Evolutionary conservation across 1,284 basidiomycete genomes (phyloP).

Genomic region (Ganoderma lucidum): DNA sequence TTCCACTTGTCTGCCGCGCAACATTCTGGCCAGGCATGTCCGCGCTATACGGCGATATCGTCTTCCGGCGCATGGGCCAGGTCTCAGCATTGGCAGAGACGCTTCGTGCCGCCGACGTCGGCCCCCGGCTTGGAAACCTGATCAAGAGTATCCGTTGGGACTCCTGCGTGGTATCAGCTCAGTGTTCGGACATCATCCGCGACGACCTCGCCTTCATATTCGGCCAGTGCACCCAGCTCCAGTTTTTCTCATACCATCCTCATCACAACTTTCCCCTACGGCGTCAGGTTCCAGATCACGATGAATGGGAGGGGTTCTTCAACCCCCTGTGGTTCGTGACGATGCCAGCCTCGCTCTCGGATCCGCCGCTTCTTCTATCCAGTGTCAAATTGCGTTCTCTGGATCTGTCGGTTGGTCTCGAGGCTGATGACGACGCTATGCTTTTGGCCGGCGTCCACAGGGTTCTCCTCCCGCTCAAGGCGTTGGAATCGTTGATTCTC

Average conservation of each 20-base stretch:
- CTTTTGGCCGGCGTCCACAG: neutral
- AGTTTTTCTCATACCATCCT: conserved; percentile 7
- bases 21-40: conserved; percentile 8
- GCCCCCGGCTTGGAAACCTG: neutral
- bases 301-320: neutral
- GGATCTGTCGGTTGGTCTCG: neutral
- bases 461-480: neutral
- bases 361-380: neutral
- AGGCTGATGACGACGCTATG: neutral
- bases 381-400: neutral
- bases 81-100: conserved; percentile 12
- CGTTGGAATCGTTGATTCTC: neutral
- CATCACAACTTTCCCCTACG: neutral
- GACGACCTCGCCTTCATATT: conserved; percentile 7
- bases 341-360: neutral
- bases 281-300: neutral
- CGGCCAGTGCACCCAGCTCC: neutral
- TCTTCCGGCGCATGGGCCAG: conserved; percentile 17
- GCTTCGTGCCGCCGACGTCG: neutral
- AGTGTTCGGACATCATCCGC: conserved; percentile 3
- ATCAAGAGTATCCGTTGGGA: conserved; percentile 11
- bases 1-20: conserved; percentile 11
- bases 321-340: conserved; percentile 7
- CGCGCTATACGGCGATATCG: conserved; percentile 11
- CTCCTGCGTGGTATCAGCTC: neutral